Evolutionary conservation across 768 basidiomycete species (phyloP), one percentile per base, ranked within the genome.

Genomic region (Tubosaeta sp.): DNA sequence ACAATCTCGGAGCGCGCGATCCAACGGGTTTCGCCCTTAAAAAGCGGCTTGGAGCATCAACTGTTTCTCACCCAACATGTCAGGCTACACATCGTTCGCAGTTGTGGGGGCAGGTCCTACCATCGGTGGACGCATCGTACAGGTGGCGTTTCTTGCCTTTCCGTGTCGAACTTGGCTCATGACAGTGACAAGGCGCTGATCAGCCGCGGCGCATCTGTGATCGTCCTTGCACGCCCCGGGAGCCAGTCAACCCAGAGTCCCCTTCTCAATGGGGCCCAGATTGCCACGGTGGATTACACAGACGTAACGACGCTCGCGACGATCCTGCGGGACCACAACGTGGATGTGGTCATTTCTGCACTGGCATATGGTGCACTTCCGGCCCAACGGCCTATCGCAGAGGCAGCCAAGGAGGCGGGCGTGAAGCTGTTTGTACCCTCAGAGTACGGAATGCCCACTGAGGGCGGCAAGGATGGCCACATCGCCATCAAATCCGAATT

Each of bases 401-500:
- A 69, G 7, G 73, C 72, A 13, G 68, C 73, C 22, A 70, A 69
- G 49, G 59, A 56, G 32, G 72, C 71, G 0, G 65, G 60, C 1
- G 69, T 74, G 18, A 69, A 69, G 53, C 35, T 74, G 43, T 72
- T 74, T 43, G 70, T 70, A n/a, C 70, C 72, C 12, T 67, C 65
- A 18, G 73, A 73, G 48, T 74, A 59, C 27, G 69, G 72, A 19
- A 60, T 70, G 55, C 63, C 69, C 13, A 73, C 64, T 0, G 63
- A 65, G 21, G 73, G 66, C 3, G 59, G 60, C 6, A 65, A 62
- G 31, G 64, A 62, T 0, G 66, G 69, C 9, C 49, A 48, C 14
- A 43, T 59, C 43, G 56, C 13, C 27, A 43, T 48, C 48, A 73
- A 73, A 46, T 59, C 64, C 21, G 45, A 59, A 32, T 47, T 71